A percentile compares a stretch with the other conserved stretches of the same genome.
Conservation (phyloP, 805 yeast species). For the Schwanniomyces vanrijiae region DNA sequence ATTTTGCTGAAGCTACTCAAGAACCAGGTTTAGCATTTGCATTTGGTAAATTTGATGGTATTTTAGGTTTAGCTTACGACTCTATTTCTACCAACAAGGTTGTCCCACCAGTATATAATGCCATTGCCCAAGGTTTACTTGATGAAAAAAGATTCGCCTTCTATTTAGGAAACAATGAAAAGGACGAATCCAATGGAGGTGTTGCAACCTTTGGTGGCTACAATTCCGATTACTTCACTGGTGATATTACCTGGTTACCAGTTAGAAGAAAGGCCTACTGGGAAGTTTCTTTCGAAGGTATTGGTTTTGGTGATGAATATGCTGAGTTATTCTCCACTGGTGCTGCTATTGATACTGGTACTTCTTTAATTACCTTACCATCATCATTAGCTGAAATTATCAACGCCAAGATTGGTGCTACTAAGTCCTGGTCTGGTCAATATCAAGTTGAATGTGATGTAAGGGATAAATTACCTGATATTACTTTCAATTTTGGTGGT, state of each 20-base stretch:
- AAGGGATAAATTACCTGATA: constrained; percentile 84
- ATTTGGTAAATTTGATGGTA: constrained; percentile 98
- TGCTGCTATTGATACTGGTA: constrained; percentile 98
- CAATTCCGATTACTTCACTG: constrained; percentile 72
- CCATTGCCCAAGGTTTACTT: constrained; percentile 74
- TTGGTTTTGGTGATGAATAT: constrained; percentile 88
- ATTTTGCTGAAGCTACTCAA: constrained; percentile 94
- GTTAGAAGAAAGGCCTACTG: constrained; percentile 99
- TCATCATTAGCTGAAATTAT: constrained; percentile 93
- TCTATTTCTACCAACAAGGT: constrained; percentile 84
- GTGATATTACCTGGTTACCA: constrained; percentile 92
- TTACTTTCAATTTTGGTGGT: constrained; percentile 88
- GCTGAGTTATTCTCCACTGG: constrained; percentile 83
- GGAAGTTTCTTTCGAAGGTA: constrained; percentile 93
- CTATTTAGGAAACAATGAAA: constrained; percentile 77
- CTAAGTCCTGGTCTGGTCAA: constrained; percentile 97
- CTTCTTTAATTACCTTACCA: constrained; percentile 93
- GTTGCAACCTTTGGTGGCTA: constrained; percentile 94
- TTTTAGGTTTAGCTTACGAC: constrained; percentile 91
- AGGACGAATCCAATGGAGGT: constrained; percentile 75
- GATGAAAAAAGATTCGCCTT: constrained; percentile 88
- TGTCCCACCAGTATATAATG: constrained; percentile 93
- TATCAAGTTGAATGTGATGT: constrained; percentile 87
- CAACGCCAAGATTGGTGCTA: constrained; percentile 95
- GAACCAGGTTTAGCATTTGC: constrained; percentile 99